phyloP scores from a whole-genome alignment of 352 stramenopile species.

The Globisporangium solare region DNA sequence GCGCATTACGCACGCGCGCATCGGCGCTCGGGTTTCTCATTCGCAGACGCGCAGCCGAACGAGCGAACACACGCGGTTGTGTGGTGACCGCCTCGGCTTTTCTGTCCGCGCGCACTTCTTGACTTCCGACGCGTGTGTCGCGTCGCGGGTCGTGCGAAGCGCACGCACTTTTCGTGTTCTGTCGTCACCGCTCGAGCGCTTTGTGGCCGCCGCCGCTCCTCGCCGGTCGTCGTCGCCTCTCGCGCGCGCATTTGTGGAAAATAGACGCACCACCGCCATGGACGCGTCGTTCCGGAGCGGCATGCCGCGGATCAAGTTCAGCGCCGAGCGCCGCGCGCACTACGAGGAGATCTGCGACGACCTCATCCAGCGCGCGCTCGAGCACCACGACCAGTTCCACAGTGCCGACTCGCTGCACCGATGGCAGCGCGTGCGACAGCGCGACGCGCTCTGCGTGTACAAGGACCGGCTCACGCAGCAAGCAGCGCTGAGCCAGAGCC shows the following conservation, averaged over 20 bases:
- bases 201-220: too few relatives aligned
- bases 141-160: too few relatives aligned
- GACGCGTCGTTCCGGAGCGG: slow-evolving; percentile 11
- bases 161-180: too few relatives aligned
- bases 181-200: neutral
- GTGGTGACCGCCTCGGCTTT: too few relatives aligned
- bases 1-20: too few relatives aligned
- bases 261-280: neutral
- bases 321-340: slow-evolving; percentile 24
- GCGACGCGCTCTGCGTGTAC: slow-evolving; percentile 59
- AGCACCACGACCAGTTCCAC: slow-evolving; percentile 57
- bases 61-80: too few relatives aligned
- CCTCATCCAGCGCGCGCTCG: slow-evolving; percentile 49
- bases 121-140: too few relatives aligned
- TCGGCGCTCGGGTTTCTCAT: too few relatives aligned
- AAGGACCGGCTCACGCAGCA: slow-evolving; percentile 9
- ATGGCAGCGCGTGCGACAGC: slow-evolving; percentile 57
- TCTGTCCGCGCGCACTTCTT: too few relatives aligned
- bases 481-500: neutral
- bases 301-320: slow-evolving; percentile 34
- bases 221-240: neutral
- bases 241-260: slow-evolving; percentile 1
- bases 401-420: slow-evolving; percentile 22
- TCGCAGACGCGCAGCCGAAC: too few relatives aligned
- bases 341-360: slow-evolving; percentile 50